Evolutionary conservation across 2,329 filamentous ascomycete species (phyloP).

Genomic region (Aspergillus sp.): DNA sequence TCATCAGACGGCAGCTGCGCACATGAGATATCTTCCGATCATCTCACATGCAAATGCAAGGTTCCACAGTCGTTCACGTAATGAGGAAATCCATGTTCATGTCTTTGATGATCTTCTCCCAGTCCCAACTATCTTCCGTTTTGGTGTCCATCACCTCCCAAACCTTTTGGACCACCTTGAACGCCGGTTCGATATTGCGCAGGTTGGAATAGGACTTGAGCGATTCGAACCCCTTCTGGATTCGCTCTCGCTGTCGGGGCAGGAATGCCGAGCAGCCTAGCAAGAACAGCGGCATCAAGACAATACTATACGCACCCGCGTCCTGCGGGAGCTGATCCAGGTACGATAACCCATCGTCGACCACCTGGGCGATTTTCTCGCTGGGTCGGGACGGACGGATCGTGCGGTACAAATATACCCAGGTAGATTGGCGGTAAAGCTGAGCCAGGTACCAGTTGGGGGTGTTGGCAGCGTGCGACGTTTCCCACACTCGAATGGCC

Average conservation of each 20-base stretch:
- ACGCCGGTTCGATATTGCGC: slow-evolving; percentile 57
- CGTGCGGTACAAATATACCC: slow-evolving; percentile 63
- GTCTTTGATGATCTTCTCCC: slow-evolving; percentile 58
- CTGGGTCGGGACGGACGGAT: slow-evolving; percentile 56
- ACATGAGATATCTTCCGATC: background rate
- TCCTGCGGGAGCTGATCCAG: slow-evolving; percentile 55
- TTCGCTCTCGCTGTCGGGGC: slow-evolving; percentile 52
- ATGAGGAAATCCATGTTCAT: slow-evolving; percentile 62
- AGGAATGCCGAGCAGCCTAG: slow-evolving; percentile 61
- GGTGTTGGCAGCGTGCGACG: slow-evolving; percentile 51
- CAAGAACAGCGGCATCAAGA: slow-evolving; percentile 61
- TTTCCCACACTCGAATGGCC: slow-evolving; percentile 71
- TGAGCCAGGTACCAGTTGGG: slow-evolving; percentile 57
- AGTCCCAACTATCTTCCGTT: slow-evolving; percentile 60
- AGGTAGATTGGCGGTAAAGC: slow-evolving; percentile 61
- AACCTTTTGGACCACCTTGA: slow-evolving; percentile 54
- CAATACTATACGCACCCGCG: slow-evolving; percentile 56
- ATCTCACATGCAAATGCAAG: background rate
- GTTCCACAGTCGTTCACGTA: slow-evolving; percentile 40
- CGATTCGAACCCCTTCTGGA: slow-evolving; percentile 52
- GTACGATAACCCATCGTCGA: slow-evolving; percentile 58
- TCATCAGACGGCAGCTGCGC: background rate
- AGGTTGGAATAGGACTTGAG: slow-evolving; percentile 56
- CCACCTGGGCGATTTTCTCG: slow-evolving; percentile 54
- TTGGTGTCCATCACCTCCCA: slow-evolving; percentile 60